Evolutionary conservation across 2,329 filamentous ascomycete genomes (phyloP), one percentile per base, ranked within the genome.

Genomic region (Diaporthe longicolla): DNA sequence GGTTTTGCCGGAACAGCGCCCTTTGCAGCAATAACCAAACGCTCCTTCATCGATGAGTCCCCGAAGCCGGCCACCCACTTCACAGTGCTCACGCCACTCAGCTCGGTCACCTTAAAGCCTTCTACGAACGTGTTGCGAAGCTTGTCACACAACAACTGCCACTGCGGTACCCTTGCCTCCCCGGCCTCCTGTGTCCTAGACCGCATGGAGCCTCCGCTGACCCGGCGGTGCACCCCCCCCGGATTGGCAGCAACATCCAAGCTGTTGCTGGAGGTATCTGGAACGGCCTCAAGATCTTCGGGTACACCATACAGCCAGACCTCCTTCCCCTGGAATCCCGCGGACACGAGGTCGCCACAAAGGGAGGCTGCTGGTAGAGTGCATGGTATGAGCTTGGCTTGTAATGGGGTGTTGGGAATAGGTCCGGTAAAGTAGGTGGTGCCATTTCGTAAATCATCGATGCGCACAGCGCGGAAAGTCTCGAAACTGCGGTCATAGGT

Each of bases 271-370:
- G 66, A 71, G 19, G 77, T 73, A 37, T 89, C 87, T 2, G 89
- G 86, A 26, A 89, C 82, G 29, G 91, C 88, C 79, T 94, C 93
- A 26, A 95, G 84, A 77, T 93, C 91, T 78, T 93, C 91, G 1
- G 94, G 94, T 37, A 96, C 85, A 35, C 94, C 94, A 81, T 96
- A 96, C 3, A 96, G 82, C 93, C 93, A 96, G 7, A 97, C 84
- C 32, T 94, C 91, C 72, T 89, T 91, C 19, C 90, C 91, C 73
- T 93, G 87, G 77, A 95, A 95, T 0, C 93, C 93, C 15, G 93
- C 89, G 24, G 93, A 91, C 29, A 94, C 91, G 35, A 96, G 85
- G 68, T 95, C 92, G 21, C 93, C 93, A 73, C 88, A 86, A 72
- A 88, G 88, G n/a, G 90, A 93, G 2, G 92, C 89, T 4, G 93